These are phyloP conservation scores for Aureobasidium mangrovei DNA, from an alignment of 2,329 filamentous ascomycete species.

Conservation along the genomic window DNA sequence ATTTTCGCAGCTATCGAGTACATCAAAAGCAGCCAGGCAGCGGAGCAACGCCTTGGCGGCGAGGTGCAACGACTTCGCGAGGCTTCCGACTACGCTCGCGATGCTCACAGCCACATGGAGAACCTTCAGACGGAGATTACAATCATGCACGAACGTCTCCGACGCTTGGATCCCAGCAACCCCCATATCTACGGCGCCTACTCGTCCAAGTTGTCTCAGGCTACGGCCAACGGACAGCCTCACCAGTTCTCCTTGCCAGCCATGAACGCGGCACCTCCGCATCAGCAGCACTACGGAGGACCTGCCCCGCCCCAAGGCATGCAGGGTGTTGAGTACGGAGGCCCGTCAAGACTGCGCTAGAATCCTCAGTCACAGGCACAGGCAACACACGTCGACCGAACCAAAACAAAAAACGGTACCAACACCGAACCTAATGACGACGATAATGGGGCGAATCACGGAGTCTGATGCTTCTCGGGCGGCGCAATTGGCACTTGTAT, in stretches of 20 bases:
- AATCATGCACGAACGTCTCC: slow-evolving; percentile 38
- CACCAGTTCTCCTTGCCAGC: slow-evolving; percentile 28
- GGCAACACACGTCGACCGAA: no score
- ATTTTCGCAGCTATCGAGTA: slow-evolving; percentile 33
- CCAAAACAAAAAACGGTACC: not conserved
- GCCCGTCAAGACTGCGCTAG: slow-evolving; percentile 2
- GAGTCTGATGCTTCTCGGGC: slow-evolving; percentile 1
- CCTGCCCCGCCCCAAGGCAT: slow-evolving; percentile 31
- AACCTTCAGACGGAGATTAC: slow-evolving; percentile 38
- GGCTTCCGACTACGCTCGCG: slow-evolving; percentile 36
- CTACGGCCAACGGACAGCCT: slow-evolving; percentile 24
- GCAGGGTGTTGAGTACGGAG: slow-evolving; percentile 41
- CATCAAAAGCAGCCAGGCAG: slow-evolving; percentile 33
- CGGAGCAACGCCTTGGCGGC: slow-evolving; percentile 30
- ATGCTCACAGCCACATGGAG: slow-evolving; percentile 39
- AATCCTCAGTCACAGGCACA: not conserved
- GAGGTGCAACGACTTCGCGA: slow-evolving; percentile 36
- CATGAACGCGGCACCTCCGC: slow-evolving; percentile 21
- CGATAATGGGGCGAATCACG: not conserved
- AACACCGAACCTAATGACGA: not conserved
- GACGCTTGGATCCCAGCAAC: slow-evolving; percentile 37
- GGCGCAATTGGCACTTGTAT: not conserved
- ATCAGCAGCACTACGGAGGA: slow-evolving; percentile 22
- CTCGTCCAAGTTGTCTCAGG: slow-evolving; percentile 35
- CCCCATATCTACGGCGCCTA: slow-evolving; percentile 41